A percentile compares a stretch with the other conserved stretches of the same genome.
phyloP scores from a whole-genome alignment of 208 protist genomes.

The Trypanosomatidae sp. region DNA sequence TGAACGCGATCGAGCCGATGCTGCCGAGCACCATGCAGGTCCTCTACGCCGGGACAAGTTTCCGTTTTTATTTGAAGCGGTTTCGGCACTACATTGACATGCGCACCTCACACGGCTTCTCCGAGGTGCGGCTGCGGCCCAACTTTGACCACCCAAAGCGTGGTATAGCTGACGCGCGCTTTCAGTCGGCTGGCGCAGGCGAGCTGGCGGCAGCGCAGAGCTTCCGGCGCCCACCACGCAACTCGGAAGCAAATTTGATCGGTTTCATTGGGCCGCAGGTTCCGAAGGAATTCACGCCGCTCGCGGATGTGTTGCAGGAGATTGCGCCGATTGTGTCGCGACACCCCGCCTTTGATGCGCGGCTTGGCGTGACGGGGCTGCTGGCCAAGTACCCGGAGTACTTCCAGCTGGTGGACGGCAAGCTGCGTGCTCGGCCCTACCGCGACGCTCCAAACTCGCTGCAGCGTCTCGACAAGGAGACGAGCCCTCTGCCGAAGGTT shows the following conservation, averaged over 20 bases:
- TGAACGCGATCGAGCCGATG: conserved; percentile 45
- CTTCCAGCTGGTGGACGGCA: conserved; percentile 74
- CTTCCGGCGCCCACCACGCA: conserved; percentile 59
- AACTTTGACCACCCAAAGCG: conserved; percentile 74
- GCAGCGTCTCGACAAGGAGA: conserved; percentile 38
- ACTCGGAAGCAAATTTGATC: conserved; percentile 81
- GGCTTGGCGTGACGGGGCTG: conserved; percentile 74
- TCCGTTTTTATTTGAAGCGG: conserved; percentile 71
- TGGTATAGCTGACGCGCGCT: conserved; percentile 57
- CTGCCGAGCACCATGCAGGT: conserved; percentile 47
- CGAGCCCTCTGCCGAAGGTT: conserved; percentile 58
- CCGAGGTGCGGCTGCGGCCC: conserved; percentile 58
- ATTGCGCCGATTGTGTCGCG: conserved; percentile 77
- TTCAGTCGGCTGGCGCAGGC: conserved; percentile 17
- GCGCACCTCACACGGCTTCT: conserved; percentile 36
- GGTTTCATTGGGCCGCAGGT: conserved; percentile 57
- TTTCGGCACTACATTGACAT: conserved; percentile 81
- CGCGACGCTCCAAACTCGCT: conserved; percentile 69
- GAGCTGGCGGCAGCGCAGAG: conserved; percentile 4
- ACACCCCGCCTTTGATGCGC: conserved; percentile 78
- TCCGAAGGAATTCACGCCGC: conserved; percentile 54
- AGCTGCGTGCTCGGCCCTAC: conserved; percentile 77
- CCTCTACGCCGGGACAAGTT: conserved; percentile 50
- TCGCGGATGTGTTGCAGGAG: conserved; percentile 75
- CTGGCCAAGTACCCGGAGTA: conserved; percentile 90